Conservation (phyloP, 495 filamentous ascomycete genomes). For the Neurospora sp. region DNA sequence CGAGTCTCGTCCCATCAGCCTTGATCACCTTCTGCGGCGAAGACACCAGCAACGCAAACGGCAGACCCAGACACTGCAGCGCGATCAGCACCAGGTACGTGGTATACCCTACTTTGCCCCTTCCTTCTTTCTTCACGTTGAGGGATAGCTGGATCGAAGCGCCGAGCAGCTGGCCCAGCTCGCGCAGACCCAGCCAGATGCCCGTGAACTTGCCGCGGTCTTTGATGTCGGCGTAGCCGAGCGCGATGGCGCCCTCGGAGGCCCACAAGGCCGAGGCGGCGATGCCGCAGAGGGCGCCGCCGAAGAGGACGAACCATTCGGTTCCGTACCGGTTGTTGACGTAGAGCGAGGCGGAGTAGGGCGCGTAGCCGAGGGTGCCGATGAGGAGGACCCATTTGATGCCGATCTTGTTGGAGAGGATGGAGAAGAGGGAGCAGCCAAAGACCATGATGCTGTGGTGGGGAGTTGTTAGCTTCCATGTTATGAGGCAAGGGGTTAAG, state of each 20-base stretch:
- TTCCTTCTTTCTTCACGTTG: slow-evolving; percentile 34
- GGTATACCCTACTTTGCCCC: slow-evolving; percentile 44
- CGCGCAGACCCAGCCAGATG: slow-evolving; percentile 49
- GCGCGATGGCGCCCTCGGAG: slow-evolving; percentile 46
- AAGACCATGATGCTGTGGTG: slow-evolving; percentile 43
- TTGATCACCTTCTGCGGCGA: slow-evolving; percentile 46
- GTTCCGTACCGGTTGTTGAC: slow-evolving; percentile 48
- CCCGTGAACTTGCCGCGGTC: slow-evolving; percentile 46
- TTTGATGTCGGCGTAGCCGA: slow-evolving; percentile 45
- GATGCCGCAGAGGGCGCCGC: slow-evolving; percentile 45
- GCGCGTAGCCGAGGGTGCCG: slow-evolving; percentile 46
- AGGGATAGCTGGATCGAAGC: slow-evolving; percentile 46
- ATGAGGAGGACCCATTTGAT: slow-evolving; percentile 43
- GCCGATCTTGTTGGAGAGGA: slow-evolving; percentile 43
- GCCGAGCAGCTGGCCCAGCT: slow-evolving; percentile 46
- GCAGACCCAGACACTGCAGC: slow-evolving; percentile 42
- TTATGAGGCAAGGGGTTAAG: no score
- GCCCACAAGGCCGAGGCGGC: slow-evolving; percentile 48
- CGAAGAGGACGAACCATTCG: slow-evolving; percentile 48
- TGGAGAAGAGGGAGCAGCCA: slow-evolving; percentile 40
- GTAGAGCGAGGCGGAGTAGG: slow-evolving; percentile 47
- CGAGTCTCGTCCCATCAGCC: slow-evolving; percentile 33
- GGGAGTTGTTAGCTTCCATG: not conserved
- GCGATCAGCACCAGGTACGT: slow-evolving; percentile 47
- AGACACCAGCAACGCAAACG: slow-evolving; percentile 41